A percentile compares a stretch with the other conserved stretches of the same genome.
Conservation (phyloP, 1,284 basidiomycete genomes). For the Apiotrichum gamsii region DNA sequence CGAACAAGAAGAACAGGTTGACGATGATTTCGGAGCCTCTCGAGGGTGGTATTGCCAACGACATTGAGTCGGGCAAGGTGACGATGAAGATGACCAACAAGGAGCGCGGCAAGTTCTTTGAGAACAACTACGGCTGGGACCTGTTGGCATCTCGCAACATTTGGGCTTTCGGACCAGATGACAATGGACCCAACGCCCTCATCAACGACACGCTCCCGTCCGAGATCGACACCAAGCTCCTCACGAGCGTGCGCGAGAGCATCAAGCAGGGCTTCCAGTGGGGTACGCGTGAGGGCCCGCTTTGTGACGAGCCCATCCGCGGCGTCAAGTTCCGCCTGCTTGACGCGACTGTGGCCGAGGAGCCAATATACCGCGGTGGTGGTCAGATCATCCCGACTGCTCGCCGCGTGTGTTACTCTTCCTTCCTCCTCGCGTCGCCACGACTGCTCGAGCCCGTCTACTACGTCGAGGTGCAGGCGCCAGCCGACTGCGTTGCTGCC, state of each 20-base stretch:
- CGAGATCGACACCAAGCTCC: slow-evolving; percentile 88
- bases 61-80: slow-evolving; percentile 83
- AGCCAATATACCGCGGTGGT: slow-evolving; percentile 94
- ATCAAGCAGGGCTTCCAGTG: slow-evolving; percentile 99
- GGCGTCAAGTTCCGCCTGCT: slow-evolving; percentile 96
- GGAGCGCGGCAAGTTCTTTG: slow-evolving; percentile 87
- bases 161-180: slow-evolving; percentile 99
- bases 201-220: slow-evolving; percentile 94
- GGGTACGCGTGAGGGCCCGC: slow-evolving; percentile 92
- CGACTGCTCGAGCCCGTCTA: slow-evolving; percentile 95
- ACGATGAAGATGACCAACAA: slow-evolving; percentile 89
- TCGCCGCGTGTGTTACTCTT: slow-evolving; percentile 96
- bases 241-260: slow-evolving; percentile 84
- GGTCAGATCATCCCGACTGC: slow-evolving; percentile 96
- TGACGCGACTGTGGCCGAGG: slow-evolving; percentile 82
- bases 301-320: slow-evolving; percentile 98
- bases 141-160: slow-evolving; percentile 92
- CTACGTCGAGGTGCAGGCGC: slow-evolving; percentile 96
- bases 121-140: slow-evolving; percentile 98
- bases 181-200: slow-evolving; percentile 85
- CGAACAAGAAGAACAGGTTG: slow-evolving; percentile 98
- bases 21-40: slow-evolving; percentile 97
- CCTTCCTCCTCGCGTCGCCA: slow-evolving; percentile 91
- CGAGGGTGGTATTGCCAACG: slow-evolving; percentile 86
- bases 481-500: slow-evolving; percentile 95